Conservation (phyloP, 108 stramenopile genomes). For the Cylindrotheca closterium region DNA sequence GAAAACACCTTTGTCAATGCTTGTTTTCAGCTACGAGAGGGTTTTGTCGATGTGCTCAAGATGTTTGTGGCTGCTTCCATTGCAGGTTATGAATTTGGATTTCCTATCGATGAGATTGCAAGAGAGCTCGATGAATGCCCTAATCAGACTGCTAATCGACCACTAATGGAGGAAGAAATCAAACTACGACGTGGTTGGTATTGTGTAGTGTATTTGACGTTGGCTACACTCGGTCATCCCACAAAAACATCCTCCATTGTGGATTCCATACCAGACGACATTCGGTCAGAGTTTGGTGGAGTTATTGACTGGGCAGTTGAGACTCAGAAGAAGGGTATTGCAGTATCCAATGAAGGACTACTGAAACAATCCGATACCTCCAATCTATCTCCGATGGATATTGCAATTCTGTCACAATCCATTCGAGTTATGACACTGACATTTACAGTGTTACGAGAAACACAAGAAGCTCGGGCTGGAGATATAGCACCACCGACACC, state of each 20-base stretch:
- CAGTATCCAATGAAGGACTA: constrained; percentile 10
- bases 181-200: constrained; percentile 66
- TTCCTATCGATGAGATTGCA: constrained; percentile 35
- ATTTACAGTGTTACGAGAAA: constrained; percentile 56
- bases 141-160: constrained; percentile 61
- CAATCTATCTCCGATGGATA: constrained; percentile 46
- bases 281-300: constrained; percentile 17
- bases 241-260: constrained; percentile 8
- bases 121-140: constrained; percentile 43
- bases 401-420: constrained; percentile 65
- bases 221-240: constrained; percentile 17
- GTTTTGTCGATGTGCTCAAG: constrained; percentile 82
- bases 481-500: constrained; percentile 33
- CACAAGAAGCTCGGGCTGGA: constrained; percentile 24
- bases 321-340: constrained; percentile 30
- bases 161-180: constrained; percentile 70
- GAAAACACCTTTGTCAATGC: constrained; percentile 84
- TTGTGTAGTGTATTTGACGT: constrained; percentile 58
- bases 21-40: constrained; percentile 68
- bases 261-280: constrained; percentile 19
- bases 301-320: constrained; percentile 20
- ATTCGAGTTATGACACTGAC: constrained; percentile 66
- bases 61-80: constrained; percentile 78
- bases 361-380: constrained; percentile 1
- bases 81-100: constrained; percentile 64